Percentiles rank a stretch among this genome's conserved stretches.
Conservation (phyloP, 495 filamentous ascomycete species). For the Bacidia gigantensis region DNA sequence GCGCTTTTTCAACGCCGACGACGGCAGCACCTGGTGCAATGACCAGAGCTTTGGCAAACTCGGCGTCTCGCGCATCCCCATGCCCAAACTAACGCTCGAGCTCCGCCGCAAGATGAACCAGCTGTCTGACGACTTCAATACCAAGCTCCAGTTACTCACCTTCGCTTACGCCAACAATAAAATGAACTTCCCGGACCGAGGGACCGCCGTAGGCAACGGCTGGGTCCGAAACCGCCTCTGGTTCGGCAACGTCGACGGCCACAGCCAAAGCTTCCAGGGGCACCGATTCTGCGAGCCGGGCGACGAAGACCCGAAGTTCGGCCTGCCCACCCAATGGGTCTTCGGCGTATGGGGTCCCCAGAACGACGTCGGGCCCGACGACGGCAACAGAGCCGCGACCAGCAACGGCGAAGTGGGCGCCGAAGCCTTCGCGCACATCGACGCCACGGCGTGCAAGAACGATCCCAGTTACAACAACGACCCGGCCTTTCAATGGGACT, state of each 20-base stretch:
- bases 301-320: background rate
- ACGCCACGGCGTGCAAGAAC: background rate
- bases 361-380: too few relatives aligned
- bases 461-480: background rate
- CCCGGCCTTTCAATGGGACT: background rate
- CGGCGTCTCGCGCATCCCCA: background rate
- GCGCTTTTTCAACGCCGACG: constrained; percentile 1
- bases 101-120: constrained; percentile 1
- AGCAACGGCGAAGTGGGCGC: background rate
- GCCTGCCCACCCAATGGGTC: background rate
- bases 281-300: constrained; percentile 4
- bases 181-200: background rate
- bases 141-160: background rate
- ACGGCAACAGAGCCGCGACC: too few relatives aligned
- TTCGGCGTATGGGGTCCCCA: constrained; percentile 1
- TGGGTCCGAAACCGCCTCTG: background rate
- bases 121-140: background rate
- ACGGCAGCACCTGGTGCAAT: constrained; percentile 2
- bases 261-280: background rate
- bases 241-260: background rate
- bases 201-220: background rate
- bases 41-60: background rate
- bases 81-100: constrained; percentile 5
- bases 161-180: background rate
- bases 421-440: background rate